Conservation (phyloP, 2,329 filamentous ascomycete species). For the Aspergillus sclerotialis region DNA sequence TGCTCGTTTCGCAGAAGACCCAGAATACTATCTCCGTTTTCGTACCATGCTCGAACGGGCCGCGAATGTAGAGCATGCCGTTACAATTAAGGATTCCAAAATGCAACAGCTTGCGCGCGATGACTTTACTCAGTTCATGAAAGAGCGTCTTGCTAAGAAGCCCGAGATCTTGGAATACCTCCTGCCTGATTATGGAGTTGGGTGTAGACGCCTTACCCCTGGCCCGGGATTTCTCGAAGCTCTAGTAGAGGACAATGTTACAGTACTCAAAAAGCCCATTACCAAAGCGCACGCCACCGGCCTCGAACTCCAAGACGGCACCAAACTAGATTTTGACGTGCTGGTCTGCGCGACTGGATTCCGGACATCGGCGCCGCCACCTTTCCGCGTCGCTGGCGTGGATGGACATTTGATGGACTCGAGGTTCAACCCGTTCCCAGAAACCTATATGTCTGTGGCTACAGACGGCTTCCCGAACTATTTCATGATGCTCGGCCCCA, state of each 20-base stretch:
- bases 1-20: too few relatives aligned
- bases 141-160: constrained; percentile 4
- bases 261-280: constrained; percentile 25
- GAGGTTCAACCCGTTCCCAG: too few relatives aligned
- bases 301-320: constrained; percentile 15
- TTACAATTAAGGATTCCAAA: constrained; percentile 4
- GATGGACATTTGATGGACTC: too few relatives aligned
- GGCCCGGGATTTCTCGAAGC: constrained; percentile 48
- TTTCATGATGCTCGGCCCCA: too few relatives aligned
- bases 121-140: constrained; percentile 2
- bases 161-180: constrained; percentile 3
- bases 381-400: too few relatives aligned
- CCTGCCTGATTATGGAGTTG: constrained; percentile 21
- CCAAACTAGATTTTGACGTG: constrained; percentile 17
- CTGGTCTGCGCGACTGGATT: constrained; percentile 30
- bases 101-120: constrained; percentile 3
- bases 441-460: too few relatives aligned
- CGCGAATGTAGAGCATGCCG: constrained; percentile 1
- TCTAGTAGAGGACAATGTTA: constrained; percentile 33
- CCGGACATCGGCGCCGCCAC: too few relatives aligned
- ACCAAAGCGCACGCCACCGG: constrained; percentile 23
- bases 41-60: constrained; percentile 12
- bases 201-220: constrained; percentile 45
- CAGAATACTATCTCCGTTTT: too few relatives aligned
- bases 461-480: too few relatives aligned